These are phyloP conservation scores for Rhodotorula taiwanensis DNA, from an alignment of 768 basidiomycete species.

Conservation along the genomic window DNA sequence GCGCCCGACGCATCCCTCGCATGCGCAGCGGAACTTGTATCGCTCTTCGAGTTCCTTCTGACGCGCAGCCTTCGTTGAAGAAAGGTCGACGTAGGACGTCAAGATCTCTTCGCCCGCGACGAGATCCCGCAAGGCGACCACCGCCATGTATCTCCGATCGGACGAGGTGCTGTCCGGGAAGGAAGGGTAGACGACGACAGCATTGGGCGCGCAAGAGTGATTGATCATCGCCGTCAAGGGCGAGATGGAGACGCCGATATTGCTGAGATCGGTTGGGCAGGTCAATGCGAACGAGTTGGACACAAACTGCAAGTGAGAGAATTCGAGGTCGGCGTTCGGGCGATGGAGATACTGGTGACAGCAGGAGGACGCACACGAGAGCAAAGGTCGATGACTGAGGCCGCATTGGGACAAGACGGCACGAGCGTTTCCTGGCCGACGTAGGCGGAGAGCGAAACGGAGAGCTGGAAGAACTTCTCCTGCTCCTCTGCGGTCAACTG, in stretches of 20 bases:
- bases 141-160: slow-evolving; percentile 51
- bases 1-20: slow-evolving; percentile 44
- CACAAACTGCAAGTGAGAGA: slow-evolving; percentile 75
- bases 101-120: slow-evolving; percentile 66
- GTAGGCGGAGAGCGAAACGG: slow-evolving; percentile 42
- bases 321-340: no score
- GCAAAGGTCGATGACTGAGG: slow-evolving; percentile 41
- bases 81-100: slow-evolving; percentile 79
- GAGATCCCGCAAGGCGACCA: slow-evolving; percentile 66
- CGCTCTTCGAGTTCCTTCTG: slow-evolving; percentile 59
- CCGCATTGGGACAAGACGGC: slow-evolving; percentile 25
- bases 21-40: slow-evolving; percentile 71
- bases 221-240: slow-evolving; percentile 74
- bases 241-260: slow-evolving; percentile 77
- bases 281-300: slow-evolving; percentile 87
- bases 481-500: slow-evolving; percentile 30
- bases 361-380: slow-evolving; percentile 39
- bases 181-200: slow-evolving; percentile 78
- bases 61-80: slow-evolving; percentile 56
- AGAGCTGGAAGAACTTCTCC: slow-evolving; percentile 40
- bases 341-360: neutral
- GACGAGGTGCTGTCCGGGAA: neutral
- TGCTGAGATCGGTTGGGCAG: slow-evolving; percentile 60
- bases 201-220: slow-evolving; percentile 76
- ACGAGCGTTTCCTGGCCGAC: slow-evolving; percentile 35